These are phyloP conservation scores for Colletotrichum trifolii DNA, from an alignment of 2,329 filamentous ascomycete genomes.

Conservation along the genomic window DNA sequence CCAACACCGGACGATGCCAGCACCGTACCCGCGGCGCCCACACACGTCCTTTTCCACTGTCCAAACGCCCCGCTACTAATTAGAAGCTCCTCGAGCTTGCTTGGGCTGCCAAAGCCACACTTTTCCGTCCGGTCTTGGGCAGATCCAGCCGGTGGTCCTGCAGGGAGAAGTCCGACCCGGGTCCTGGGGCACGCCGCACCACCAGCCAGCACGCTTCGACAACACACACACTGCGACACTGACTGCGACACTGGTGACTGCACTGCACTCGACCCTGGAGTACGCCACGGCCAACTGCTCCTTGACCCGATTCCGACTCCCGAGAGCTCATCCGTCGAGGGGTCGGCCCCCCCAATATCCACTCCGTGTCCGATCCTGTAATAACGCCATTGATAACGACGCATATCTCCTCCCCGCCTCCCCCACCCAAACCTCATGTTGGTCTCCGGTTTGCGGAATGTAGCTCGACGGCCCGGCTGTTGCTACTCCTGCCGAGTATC, in stretches of 20 bases:
- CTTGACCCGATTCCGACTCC: slow-evolving; percentile 22
- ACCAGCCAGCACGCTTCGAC: neutral
- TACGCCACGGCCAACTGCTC: neutral
- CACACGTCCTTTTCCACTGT: slow-evolving; percentile 12
- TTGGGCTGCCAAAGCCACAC: slow-evolving; percentile 26
- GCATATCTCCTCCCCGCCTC: slow-evolving; percentile 37
- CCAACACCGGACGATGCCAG: neutral
- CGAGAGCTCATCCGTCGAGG: slow-evolving; percentile 28
- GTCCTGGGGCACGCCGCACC: slow-evolving; percentile 2
- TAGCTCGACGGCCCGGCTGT: slow-evolving; percentile 37
- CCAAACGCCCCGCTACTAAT: neutral
- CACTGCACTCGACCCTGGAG: neutral
- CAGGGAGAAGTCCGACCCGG: slow-evolving; percentile 35
- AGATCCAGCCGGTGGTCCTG: slow-evolving; percentile 31
- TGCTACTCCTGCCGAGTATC: slow-evolving; percentile 33
- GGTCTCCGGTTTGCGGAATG: slow-evolving; percentile 36
- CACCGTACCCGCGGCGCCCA: slow-evolving; percentile 19
- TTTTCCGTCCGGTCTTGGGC: slow-evolving; percentile 37
- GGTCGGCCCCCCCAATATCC: slow-evolving; percentile 32
- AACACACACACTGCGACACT: neutral
- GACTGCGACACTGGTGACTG: slow-evolving; percentile 14
- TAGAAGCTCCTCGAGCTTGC: no score
- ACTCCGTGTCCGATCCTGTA: slow-evolving; percentile 32
- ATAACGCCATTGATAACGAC: slow-evolving; percentile 35
- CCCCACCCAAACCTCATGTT: slow-evolving; percentile 37